phyloP scores from a whole-genome alignment of 1,284 basidiomycete genomes.

The Pseudozyma tsukubaensis region DNA sequence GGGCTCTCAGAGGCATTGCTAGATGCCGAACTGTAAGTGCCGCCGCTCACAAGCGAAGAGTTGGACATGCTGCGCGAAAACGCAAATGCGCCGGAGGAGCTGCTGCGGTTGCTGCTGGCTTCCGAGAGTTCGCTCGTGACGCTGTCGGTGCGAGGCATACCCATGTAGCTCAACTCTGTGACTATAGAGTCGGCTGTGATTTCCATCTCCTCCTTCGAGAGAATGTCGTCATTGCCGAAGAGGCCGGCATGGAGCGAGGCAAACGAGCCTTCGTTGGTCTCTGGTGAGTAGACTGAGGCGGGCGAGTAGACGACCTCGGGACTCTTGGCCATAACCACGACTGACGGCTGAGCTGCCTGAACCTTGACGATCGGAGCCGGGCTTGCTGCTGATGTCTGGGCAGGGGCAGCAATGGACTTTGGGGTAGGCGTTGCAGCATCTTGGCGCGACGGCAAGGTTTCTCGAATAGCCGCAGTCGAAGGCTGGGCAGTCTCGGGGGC shows the following conservation, averaged over 20 bases:
- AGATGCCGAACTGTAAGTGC: constrained; percentile 49
- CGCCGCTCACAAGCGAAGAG: constrained; percentile 46
- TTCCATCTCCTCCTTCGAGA: constrained; percentile 32
- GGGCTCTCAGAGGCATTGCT: constrained; percentile 47
- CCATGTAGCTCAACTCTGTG: constrained; percentile 27
- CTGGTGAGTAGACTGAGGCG: constrained; percentile 38
- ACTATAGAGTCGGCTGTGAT: constrained; percentile 29
- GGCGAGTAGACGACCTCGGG: constrained; percentile 53
- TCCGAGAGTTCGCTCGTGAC: constrained; percentile 44
- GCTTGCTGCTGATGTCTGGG: too few species aligned
- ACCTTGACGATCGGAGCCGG: background rate
- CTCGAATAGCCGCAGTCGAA: background rate
- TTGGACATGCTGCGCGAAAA: constrained; percentile 52
- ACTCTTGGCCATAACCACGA: constrained; percentile 18
- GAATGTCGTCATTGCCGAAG: constrained; percentile 8
- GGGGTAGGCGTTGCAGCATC: constrained; percentile 24
- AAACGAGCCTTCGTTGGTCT: constrained; percentile 14
- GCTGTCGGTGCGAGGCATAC: constrained; percentile 40
- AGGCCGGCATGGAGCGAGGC: constrained; percentile 31
- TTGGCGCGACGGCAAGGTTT: constrained; percentile 11
- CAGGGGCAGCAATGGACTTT: constrained; percentile 4
- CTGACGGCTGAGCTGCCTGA: constrained; percentile 3
- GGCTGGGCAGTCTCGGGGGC: background rate
- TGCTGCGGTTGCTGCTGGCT: constrained; percentile 41
- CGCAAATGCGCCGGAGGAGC: constrained; percentile 46